Conservation (phyloP, 495 filamentous ascomycete species). For the Penicillium tannophilum region DNA sequence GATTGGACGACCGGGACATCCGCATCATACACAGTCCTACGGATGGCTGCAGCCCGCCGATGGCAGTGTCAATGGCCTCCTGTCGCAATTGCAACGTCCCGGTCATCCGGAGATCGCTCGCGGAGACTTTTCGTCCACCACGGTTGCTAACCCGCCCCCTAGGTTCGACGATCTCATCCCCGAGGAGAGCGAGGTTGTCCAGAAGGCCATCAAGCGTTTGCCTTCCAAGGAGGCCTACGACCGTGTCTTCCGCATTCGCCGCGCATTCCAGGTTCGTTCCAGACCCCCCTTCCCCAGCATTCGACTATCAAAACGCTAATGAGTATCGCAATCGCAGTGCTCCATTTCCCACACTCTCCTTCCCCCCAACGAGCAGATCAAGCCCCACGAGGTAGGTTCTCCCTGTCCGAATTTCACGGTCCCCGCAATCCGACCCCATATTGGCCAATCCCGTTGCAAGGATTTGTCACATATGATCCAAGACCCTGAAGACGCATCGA, state of each 20-base stretch:
- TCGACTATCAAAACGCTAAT: slow-evolving; percentile 27
- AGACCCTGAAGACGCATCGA: slow-evolving; percentile 14
- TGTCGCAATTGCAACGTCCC: slow-evolving; percentile 24
- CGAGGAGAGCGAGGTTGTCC: slow-evolving; percentile 85
- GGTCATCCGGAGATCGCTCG: slow-evolving; percentile 25
- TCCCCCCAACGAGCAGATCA: slow-evolving; percentile 79
- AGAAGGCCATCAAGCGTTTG: slow-evolving; percentile 86
- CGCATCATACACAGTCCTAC: background rate
- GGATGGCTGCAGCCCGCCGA: background rate
- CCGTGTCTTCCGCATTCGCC: slow-evolving; percentile 92
- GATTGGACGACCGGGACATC: slow-evolving; percentile 10
- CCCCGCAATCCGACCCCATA: slow-evolving; percentile 30
- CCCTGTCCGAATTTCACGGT: slow-evolving; percentile 21
- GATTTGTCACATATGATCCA: slow-evolving; percentile 42
- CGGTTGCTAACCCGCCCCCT: slow-evolving; percentile 22
- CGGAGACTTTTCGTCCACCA: slow-evolving; percentile 1
- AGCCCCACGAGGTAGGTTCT: slow-evolving; percentile 64
- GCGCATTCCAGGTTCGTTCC: slow-evolving; percentile 80
- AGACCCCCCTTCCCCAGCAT: slow-evolving; percentile 7
- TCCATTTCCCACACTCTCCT: slow-evolving; percentile 85
- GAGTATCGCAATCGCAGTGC: slow-evolving; percentile 51
- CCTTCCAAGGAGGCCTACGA: slow-evolving; percentile 90
- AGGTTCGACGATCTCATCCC: slow-evolving; percentile 92
- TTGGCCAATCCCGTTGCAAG: slow-evolving; percentile 46
- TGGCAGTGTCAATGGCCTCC: slow-evolving; percentile 6